phyloP scores from a whole-genome alignment of 257 asterid genomes.

The Verbascum thapsus region DNA sequence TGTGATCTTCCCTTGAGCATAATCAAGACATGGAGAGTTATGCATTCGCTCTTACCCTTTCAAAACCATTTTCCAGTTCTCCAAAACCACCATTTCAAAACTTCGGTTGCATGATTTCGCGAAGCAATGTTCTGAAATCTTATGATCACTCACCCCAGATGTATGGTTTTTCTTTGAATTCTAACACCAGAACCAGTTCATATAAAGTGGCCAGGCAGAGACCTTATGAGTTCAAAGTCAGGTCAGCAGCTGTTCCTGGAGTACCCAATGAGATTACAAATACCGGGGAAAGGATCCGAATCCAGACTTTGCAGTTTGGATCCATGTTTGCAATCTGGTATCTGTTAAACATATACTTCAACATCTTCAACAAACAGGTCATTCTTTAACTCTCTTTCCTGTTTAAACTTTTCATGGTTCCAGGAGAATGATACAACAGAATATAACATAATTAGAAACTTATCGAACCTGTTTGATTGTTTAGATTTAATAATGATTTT shows the following conservation, averaged over 20 bases:
- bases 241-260: slow-evolving; percentile 54
- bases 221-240: slow-evolving; percentile 33
- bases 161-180: slow-evolving; percentile 22
- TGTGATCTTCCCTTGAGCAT: neutral
- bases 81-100: slow-evolving; percentile 26
- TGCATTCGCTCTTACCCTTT: slow-evolving; percentile 49
- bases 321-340: slow-evolving; percentile 79
- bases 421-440: no score
- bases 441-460: no score
- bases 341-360: slow-evolving; percentile 75
- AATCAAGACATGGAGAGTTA: slow-evolving; percentile 46
- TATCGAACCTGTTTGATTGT: neutral
- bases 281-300: slow-evolving; percentile 25
- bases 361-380: slow-evolving; percentile 89
- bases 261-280: slow-evolving; percentile 33
- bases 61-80: slow-evolving; percentile 41
- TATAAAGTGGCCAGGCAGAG: slow-evolving; percentile 26
- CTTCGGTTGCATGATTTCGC: slow-evolving; percentile 11
- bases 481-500: no score
- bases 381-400: neutral
- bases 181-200: neutral
- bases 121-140: slow-evolving; percentile 19
- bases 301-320: slow-evolving; percentile 55
- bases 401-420: neutral
- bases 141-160: slow-evolving; percentile 9